Evolutionary conservation across 1,139 yeast species (phyloP).

Genomic region (Insectozyma bohioensis): DNA sequence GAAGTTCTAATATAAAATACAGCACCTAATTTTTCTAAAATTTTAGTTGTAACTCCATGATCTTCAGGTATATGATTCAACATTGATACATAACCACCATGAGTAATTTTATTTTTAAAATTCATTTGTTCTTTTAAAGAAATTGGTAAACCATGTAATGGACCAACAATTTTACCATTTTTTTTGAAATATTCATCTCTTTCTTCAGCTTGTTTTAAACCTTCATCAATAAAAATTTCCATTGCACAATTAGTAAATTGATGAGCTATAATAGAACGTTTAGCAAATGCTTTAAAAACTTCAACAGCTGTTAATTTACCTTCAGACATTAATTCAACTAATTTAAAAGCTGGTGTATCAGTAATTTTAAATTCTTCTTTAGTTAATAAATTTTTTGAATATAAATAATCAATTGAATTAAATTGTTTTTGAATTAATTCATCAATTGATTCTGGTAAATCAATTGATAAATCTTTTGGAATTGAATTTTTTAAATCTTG

Average conservation of each 20-base stretch:
- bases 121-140: constrained; percentile 74
- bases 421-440: constrained; percentile 42
- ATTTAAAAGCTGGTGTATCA: constrained; percentile 37
- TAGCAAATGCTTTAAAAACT: constrained; percentile 51
- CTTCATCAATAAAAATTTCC: constrained; percentile 35
- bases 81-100: constrained; percentile 61
- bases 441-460: constrained; percentile 41
- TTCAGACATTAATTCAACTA: constrained; percentile 34
- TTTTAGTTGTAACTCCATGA: constrained; percentile 51
- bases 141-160: constrained; percentile 77
- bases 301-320: constrained; percentile 42
- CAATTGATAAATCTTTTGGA: constrained; percentile 41
- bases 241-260: constrained; percentile 38
- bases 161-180: constrained; percentile 65
- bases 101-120: constrained; percentile 55
- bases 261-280: constrained; percentile 43
- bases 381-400: constrained; percentile 42
- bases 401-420: constrained; percentile 46
- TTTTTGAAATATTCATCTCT: constrained; percentile 42
- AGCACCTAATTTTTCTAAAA: constrained; percentile 64
- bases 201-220: constrained; percentile 32
- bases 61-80: constrained; percentile 49
- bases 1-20: constrained; percentile 53
- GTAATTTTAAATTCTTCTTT: constrained; percentile 49
- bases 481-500: constrained; percentile 39